Base-by-base conservation (phyloP, 371 early-diverging fungal genomes). In the Haplosporangium sp. region DNA sequence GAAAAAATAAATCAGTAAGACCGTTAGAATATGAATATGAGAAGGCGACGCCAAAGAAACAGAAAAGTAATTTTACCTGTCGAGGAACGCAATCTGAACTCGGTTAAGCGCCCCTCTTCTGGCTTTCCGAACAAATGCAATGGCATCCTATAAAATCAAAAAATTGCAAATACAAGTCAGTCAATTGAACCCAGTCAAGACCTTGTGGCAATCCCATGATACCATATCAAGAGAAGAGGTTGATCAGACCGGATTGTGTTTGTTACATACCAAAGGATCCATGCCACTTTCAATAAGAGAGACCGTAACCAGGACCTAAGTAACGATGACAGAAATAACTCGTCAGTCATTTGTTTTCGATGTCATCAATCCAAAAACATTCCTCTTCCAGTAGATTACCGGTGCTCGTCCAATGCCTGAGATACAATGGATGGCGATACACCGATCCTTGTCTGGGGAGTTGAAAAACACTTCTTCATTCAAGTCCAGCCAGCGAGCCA, bases 381-480 rank as follows among this genome's bases (percentile, higher is more conserved):
- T 36, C 36, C 18, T 36, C 48, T n/a, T 37, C 8, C 9, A 9
- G 18, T 9, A 9, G 50, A 81, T 50, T 82, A 93, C 87, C 1
- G 93, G 92, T 8, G 93, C 93, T 70, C 93, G 79, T 1, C 93
- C 92, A 48, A 91, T 86, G 8, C 93, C 93, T 45, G 87, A 84
- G 29, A 92, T 85, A 62, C 92, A 93, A 71, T 93, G 93, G 14
- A 91, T 84, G 12, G 90, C 93, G 53, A 92, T 80, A 12, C 85
- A 81, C 12, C 64, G 45, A 10, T 66, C 64, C n/a, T 41, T 54
- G 45, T 53, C 58, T 29, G 60, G 40, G 2, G 68, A 59, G 21
- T 74, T 61, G 50, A 77, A 73, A 62, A 69, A 74, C 9, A 82
- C 83, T 6, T 74, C 63, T n/a, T 77, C 79, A 13, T 74, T 79